Evolutionary conservation across 148 eudicot genomes (phyloP).

Genomic region (Silene uniflora): DNA sequence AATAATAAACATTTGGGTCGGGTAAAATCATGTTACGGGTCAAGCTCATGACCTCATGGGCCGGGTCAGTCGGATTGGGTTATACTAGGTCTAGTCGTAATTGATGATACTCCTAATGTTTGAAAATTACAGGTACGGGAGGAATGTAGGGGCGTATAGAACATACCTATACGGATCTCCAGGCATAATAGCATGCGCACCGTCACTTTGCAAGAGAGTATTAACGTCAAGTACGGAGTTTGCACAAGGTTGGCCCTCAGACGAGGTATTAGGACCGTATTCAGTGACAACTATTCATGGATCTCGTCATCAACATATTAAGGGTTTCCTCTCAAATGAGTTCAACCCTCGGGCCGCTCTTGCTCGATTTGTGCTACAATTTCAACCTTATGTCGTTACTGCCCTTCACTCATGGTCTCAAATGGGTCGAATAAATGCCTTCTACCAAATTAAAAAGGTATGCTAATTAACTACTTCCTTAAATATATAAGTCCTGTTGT

Average conservation of each 20-base stretch:
- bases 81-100: no score
- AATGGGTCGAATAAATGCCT: no score
- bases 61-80: no score
- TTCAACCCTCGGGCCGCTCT: conserved; percentile 42
- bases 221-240: conserved; percentile 31
- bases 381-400: conserved; percentile 1
- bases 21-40: no score
- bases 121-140: conserved; percentile 39
- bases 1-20: no score
- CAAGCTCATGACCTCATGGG: no score
- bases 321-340: conserved; percentile 25
- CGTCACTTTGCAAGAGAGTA: conserved; percentile 36
- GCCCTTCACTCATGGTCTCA: conserved; percentile 17
- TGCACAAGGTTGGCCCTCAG: conserved; percentile 33
- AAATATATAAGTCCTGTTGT: no score
- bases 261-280: conserved; percentile 32
- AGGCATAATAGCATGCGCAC: conserved; percentile 39
- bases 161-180: conserved; percentile 48
- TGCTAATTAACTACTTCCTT: no score
- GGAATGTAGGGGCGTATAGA: conserved; percentile 37
- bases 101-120: no score
- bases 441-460: no score
- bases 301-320: conserved; percentile 29
- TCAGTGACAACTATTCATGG: conserved; percentile 39
- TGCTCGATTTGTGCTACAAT: conserved; percentile 20